Evolutionary conservation across 2,329 filamentous ascomycete species (phyloP), one percentile per base, ranked within the genome.

Genomic region (Rutstroemia sp.): DNA sequence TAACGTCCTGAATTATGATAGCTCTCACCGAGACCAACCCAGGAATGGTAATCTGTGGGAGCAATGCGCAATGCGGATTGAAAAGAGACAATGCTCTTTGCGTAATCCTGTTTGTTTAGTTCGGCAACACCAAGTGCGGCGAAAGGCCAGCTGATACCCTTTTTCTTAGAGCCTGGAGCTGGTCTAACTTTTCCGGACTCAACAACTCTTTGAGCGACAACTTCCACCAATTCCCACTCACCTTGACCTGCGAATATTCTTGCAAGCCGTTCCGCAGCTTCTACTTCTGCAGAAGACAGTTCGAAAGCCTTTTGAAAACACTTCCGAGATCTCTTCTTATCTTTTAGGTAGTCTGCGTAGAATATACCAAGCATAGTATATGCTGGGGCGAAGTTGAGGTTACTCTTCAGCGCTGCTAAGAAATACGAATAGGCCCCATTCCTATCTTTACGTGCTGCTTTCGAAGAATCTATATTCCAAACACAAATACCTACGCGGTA

Each of bases 261-360:
- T 1, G 94, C 92, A 16, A 99, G 79, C 27, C 90, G 82, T 70
- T 97, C 89, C 0, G 94, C 94, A 38, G 94, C 90, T 63, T 87
- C 78, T 1, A 96, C 82, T 68, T 99, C 94, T 0, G 88, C 86
- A 0, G 90, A 76, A 0, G 94, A 99, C 3, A 99, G 75, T 70
- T 99, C 94, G 50, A 99, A 88, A 0, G 94, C 94, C 69, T 97
- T 96, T 65, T 96, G 89, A 66, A 97, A 97, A 69, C 92, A 97
- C 61, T 88, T 86, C n/a, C 89, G 81, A 8, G 92, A 90, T 67
- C 95, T 80, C 66, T 86, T 88, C 71, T 85, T 90, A 70, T 97
- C 94, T 62, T 86, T 90, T 55, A 83, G 87, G 68, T 96, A 96
- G 67, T 97, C 92, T 5, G 86, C 84, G 68, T 96, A 99, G 73